Conservation (phyloP, 495 filamentous ascomycete genomes). For the Achaetomiella virescens region DNA sequence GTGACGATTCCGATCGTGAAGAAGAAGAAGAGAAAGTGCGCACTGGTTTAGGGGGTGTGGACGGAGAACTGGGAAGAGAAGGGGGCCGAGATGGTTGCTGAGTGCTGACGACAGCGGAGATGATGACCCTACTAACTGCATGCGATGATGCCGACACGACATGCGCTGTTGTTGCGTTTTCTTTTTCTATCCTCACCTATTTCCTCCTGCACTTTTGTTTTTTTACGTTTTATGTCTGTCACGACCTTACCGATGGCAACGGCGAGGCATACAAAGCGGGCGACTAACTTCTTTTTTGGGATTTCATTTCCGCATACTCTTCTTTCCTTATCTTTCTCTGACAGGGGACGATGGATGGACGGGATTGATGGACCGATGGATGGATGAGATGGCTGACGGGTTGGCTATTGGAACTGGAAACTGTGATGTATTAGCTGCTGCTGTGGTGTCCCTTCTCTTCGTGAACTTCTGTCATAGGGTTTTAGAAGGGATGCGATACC, state of each 20-base stretch:
- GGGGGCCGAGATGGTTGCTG: no score
- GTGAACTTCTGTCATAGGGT: slow-evolving; percentile 24
- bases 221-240: slow-evolving; percentile 14
- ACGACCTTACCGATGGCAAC: slow-evolving; percentile 8
- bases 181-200: slow-evolving; percentile 7
- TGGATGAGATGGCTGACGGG: slow-evolving; percentile 11
- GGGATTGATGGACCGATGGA: slow-evolving; percentile 6
- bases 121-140: slow-evolving; percentile 2
- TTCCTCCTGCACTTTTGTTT: slow-evolving; percentile 19
- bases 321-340: background rate
- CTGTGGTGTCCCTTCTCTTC: slow-evolving; percentile 28
- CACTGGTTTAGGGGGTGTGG: slow-evolving; percentile 16
- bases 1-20: slow-evolving; percentile 32
- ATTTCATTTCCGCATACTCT: slow-evolving; percentile 22
- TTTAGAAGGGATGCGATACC: slow-evolving; percentile 28
- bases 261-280: slow-evolving; percentile 13
- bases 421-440: slow-evolving; percentile 11
- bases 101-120: slow-evolving; percentile 8
- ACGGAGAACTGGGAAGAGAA: background rate
- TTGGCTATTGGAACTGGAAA: slow-evolving; percentile 16
- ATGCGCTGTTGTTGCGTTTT: slow-evolving; percentile 5
- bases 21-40: slow-evolving; percentile 56
- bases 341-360: slow-evolving; percentile 1
- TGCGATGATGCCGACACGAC: slow-evolving; percentile 14
- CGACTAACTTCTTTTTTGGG: slow-evolving; percentile 6